Conservation (phyloP, 1,139 yeast species). For the Pichia kudriavzevii region DNA sequence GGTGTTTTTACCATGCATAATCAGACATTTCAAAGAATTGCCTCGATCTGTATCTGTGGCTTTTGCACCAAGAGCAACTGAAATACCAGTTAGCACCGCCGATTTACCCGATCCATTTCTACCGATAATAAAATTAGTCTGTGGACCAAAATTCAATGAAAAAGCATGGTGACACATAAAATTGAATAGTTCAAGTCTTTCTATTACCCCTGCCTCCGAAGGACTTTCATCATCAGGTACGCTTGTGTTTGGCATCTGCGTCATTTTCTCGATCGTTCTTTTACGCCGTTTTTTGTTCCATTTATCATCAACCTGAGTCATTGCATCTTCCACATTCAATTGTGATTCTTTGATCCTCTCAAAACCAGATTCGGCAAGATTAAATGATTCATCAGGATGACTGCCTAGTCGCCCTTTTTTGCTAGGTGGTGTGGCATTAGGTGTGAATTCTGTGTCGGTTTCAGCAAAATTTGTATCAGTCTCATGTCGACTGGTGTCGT, state of each 20-base stretch:
- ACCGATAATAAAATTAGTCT: slow-evolving; percentile 86
- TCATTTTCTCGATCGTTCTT: slow-evolving; percentile 21
- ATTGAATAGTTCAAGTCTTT: slow-evolving; percentile 50
- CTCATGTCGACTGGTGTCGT: no score
- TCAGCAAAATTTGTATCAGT: no score
- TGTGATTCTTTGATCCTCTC: slow-evolving; percentile 16
- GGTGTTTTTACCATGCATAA: slow-evolving; percentile 66
- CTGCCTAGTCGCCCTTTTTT: no score
- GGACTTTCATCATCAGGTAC: slow-evolving; percentile 25
- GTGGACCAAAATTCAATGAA: slow-evolving; percentile 69
- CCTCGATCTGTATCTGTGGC: slow-evolving; percentile 91
- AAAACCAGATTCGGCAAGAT: no score
- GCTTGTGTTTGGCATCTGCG: slow-evolving; percentile 16
- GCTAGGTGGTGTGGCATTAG: no score
- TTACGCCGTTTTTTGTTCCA: slow-evolving; percentile 13
- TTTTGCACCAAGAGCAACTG: slow-evolving; percentile 89
- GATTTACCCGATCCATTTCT: slow-evolving; percentile 94
- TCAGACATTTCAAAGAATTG: slow-evolving; percentile 55
- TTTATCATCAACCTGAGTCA: slow-evolving; percentile 24
- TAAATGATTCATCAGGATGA: background rate
- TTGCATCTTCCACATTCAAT: slow-evolving; percentile 22
- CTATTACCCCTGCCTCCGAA: slow-evolving; percentile 49
- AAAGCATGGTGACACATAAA: slow-evolving; percentile 86
- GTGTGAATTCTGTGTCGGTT: no score
- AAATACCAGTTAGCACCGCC: slow-evolving; percentile 84